A percentile compares a stretch with the other conserved stretches of the same genome.
Conservation (phyloP, 1,139 yeast species). For the Blastobotrys aristatus region DNA sequence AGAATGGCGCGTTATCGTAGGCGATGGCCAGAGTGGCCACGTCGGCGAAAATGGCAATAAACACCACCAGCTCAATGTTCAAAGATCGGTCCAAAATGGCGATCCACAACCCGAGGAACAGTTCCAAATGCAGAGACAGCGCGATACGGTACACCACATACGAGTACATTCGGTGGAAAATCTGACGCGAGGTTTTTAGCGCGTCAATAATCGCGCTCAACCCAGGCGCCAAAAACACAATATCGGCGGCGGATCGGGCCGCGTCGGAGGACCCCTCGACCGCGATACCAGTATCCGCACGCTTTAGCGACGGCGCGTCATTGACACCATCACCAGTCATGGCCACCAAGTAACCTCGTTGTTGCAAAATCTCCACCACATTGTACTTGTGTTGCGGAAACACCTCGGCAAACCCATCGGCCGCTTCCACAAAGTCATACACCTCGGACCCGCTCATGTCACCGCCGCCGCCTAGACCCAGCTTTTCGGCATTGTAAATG, state of each 20-base stretch:
- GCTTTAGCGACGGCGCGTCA: slow-evolving; percentile 94
- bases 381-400: slow-evolving; percentile 96
- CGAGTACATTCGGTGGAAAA: slow-evolving; percentile 98
- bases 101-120: slow-evolving; percentile 91
- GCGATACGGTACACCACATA: slow-evolving; percentile 96
- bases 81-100: slow-evolving; percentile 81
- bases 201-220: slow-evolving; percentile 84
- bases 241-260: slow-evolving; percentile 95
- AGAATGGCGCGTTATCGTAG: slow-evolving; percentile 91
- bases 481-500: slow-evolving; percentile 66
- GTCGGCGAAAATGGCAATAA: slow-evolving; percentile 93
- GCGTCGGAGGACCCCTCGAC: slow-evolving; percentile 97
- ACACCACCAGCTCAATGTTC: slow-evolving; percentile 82
- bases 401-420: slow-evolving; percentile 96
- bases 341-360: slow-evolving; percentile 93
- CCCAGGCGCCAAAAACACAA: slow-evolving; percentile 95
- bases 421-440: slow-evolving; percentile 89
- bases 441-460: slow-evolving; percentile 70
- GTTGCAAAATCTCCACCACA: slow-evolving; percentile 84
- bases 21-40: slow-evolving; percentile 95
- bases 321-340: slow-evolving; percentile 99
- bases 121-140: slow-evolving; percentile 84
- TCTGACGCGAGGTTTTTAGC: slow-evolving; percentile 88
- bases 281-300: slow-evolving; percentile 96
- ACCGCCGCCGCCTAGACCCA: slow-evolving; percentile 69